These are phyloP conservation scores for Ceratocystis papillata DNA, from an alignment of 2,329 filamentous ascomycete genomes.

Conservation along the genomic window DNA sequence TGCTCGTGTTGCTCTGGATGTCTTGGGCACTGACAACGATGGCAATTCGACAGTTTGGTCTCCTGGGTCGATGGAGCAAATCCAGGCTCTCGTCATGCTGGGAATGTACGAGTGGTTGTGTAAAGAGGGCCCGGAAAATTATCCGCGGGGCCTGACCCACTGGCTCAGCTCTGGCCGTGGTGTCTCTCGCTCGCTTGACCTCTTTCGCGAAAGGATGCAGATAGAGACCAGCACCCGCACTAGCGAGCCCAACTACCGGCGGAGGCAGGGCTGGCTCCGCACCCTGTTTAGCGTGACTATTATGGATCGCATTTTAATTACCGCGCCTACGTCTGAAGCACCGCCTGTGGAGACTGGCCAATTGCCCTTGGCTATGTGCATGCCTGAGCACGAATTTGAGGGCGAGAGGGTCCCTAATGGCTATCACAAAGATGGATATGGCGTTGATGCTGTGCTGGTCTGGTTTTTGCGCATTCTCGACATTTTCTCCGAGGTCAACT, in stretches of 20 bases:
- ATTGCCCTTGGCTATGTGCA: background rate
- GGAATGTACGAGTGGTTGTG: constrained; percentile 17
- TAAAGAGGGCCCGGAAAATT: background rate
- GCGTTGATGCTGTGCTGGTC: background rate
- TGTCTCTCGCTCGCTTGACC: background rate
- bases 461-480: constrained; percentile 15
- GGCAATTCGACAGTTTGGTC: background rate
- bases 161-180: constrained; percentile 13
- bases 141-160: background rate
- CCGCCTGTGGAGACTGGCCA: background rate
- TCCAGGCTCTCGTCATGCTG: constrained; percentile 18
- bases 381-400: constrained; percentile 4
- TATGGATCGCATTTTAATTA: constrained; percentile 13
- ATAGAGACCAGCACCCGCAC: background rate
- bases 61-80: background rate
- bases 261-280: background rate
- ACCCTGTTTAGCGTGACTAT: constrained; percentile 12
- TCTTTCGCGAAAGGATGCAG: background rate
- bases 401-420: background rate
- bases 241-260: background rate
- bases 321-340: background rate
- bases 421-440: background rate
- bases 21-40: background rate
- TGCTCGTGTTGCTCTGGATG: background rate
- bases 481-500: constrained; percentile 17